Conservation (phyloP, 1,284 basidiomycete genomes). For the Fomitopsis pinicola region DNA sequence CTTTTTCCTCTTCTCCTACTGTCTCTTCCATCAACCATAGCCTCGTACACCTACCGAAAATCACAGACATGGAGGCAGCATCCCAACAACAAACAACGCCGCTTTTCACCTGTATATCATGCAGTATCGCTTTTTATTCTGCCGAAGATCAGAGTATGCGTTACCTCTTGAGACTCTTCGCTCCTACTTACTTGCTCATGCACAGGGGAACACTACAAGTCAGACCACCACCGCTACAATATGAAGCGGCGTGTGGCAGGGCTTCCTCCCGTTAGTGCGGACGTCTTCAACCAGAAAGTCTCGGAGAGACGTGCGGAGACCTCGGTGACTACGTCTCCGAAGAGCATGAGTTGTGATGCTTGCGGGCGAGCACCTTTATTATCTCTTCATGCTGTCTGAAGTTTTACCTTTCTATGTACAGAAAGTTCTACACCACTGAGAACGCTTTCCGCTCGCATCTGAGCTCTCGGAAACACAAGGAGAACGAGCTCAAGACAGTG, state of each 20-base stretch:
- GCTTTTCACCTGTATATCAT: constrained; percentile 89
- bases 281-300: constrained; percentile 90
- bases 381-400: background rate
- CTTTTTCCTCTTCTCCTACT: background rate
- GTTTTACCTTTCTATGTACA: constrained; percentile 28
- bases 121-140: constrained; percentile 83
- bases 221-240: constrained; percentile 97
- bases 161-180: background rate
- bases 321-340: constrained; percentile 60
- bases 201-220: constrained; percentile 83
- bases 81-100: background rate
- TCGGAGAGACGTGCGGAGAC: constrained; percentile 73
- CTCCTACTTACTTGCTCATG: background rate
- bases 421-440: constrained; percentile 87
- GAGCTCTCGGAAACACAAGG: constrained; percentile 88
- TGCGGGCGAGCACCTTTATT: constrained; percentile 62
- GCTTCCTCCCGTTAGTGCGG: constrained; percentile 80
- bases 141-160: constrained; percentile 81
- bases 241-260: constrained; percentile 95
- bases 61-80: background rate
- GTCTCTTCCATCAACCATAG: background rate
- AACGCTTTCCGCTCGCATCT: constrained; percentile 90
- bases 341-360: constrained; percentile 67
- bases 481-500: constrained; percentile 61
- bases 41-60: background rate